Percentiles rank a stretch among this genome's conserved stretches.
Conservation (phyloP, 805 yeast species). For the Hanseniaspora occidentalis region DNA sequence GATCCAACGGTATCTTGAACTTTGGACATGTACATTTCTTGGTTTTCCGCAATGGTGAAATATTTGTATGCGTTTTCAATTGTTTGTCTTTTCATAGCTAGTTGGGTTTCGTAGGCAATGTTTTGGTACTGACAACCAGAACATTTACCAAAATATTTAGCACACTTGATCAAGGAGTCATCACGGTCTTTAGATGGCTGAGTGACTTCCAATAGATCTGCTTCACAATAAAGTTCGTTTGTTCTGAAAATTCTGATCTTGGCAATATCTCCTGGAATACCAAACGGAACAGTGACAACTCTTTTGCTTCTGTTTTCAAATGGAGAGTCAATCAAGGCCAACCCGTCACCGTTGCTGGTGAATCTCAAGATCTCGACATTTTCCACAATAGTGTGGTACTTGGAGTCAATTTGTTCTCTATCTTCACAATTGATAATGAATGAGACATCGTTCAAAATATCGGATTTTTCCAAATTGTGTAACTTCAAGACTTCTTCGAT, state of each 20-base stretch:
- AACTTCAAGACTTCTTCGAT: constrained; percentile 44
- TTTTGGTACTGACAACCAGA: constrained; percentile 93
- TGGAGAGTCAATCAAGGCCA: constrained; percentile 59
- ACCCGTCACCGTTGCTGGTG: constrained; percentile 79
- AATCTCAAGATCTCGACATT: constrained; percentile 46
- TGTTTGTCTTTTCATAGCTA: constrained; percentile 58
- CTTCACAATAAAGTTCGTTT: constrained; percentile 59
- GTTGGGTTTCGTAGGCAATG: constrained; percentile 59
- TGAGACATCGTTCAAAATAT: constrained; percentile 53
- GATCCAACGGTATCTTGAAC: constrained; percentile 58
- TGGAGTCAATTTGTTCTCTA: constrained; percentile 27
- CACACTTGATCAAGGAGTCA: constrained; percentile 50
- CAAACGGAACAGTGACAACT: constrained; percentile 73
- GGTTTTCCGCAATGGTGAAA: constrained; percentile 40
- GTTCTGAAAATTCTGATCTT: constrained; percentile 63
- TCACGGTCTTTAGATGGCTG: constrained; percentile 34
- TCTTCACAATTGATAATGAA: constrained; percentile 44
- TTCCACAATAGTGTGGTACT: constrained; percentile 45
- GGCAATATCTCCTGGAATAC: constrained; percentile 75
- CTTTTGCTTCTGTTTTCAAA: constrained; percentile 33
- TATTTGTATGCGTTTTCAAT: constrained; percentile 71
- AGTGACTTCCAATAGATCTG: constrained; percentile 51
- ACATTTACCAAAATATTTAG: constrained; percentile 82
- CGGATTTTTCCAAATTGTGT: constrained; percentile 29
- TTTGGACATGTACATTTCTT: constrained; percentile 38